Percentiles rank a stretch among this genome's conserved stretches.
Evolutionary conservation across 257 asterid species (phyloP).

Genomic region (Asclepias syriaca): DNA sequence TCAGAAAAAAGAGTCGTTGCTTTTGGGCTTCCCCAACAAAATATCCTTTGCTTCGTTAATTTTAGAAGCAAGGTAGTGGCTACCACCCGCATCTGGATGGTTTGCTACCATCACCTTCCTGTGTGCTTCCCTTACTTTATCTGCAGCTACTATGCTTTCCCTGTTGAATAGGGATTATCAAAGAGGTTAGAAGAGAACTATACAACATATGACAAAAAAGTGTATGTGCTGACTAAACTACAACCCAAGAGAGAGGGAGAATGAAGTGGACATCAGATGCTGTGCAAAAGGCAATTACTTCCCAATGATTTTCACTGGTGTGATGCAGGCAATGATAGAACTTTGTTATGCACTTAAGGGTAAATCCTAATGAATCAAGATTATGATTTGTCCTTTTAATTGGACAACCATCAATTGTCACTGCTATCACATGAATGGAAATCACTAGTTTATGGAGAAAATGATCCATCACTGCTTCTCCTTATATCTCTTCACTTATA

Average conservation of each 20-base stretch:
- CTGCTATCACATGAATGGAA: neutral
- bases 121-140: conserved; percentile 87
- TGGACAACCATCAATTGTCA: neutral
- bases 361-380: neutral
- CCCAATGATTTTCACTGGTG: neutral
- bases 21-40: conserved; percentile 63
- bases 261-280: neutral
- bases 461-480: neutral
- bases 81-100: conserved; percentile 97
- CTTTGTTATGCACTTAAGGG: neutral
- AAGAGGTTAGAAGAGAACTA: neutral
- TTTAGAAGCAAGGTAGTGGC: conserved; percentile 90
- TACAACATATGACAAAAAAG: neutral
- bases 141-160: conserved; percentile 61
- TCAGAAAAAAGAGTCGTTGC: conserved; percentile 63
- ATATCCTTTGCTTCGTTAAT: conserved; percentile 78
- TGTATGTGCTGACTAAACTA: neutral
- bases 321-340: neutral
- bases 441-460: neutral
- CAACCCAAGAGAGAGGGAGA: neutral
- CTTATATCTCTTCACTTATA: neutral
- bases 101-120: conserved; percentile 90
- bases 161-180: conserved; percentile 26
- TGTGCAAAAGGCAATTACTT: neutral
- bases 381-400: neutral